Conservation (phyloP, 495 filamentous ascomycete species). For the Glutinoglossum americanum region DNA sequence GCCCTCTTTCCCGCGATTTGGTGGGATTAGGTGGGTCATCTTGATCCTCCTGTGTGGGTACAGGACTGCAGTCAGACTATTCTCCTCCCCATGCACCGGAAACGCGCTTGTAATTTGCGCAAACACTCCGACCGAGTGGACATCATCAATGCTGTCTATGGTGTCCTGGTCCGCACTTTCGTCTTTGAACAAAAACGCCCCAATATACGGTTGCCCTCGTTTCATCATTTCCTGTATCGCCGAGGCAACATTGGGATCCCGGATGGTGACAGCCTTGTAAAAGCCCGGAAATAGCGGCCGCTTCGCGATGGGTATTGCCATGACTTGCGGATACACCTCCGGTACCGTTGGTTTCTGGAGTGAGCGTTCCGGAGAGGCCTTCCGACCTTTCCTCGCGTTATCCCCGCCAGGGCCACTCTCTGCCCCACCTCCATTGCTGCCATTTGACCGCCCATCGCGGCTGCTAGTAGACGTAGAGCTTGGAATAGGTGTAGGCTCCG, state of each 20-base stretch:
- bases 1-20: conserved; percentile 21
- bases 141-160: conserved; percentile 69
- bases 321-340: conserved; percentile 91
- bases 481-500: conserved; percentile 29
- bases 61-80: conserved; percentile 68
- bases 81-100: conserved; percentile 58
- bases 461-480: conserved; percentile 17
- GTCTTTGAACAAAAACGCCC: conserved; percentile 92
- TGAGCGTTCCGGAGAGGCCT: conserved; percentile 39
- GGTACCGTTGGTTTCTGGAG: conserved; percentile 74
- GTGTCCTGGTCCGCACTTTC: conserved; percentile 80
- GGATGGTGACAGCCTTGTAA: conserved; percentile 95
- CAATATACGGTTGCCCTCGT: conserved; percentile 94
- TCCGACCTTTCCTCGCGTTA: conserved; percentile 36
- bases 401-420: conserved; percentile 28
- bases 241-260: conserved; percentile 65
- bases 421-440: conserved; percentile 21
- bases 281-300: conserved; percentile 92
- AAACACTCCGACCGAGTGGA: conserved; percentile 90
- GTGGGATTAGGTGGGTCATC: conserved; percentile 58
- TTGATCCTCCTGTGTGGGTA: conserved; percentile 94
- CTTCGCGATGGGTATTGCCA: conserved; percentile 96
- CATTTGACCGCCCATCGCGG: conserved; percentile 6
- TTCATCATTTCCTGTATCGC: conserved; percentile 95
- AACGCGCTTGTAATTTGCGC: conserved; percentile 94